Percentiles rank a stretch among this genome's conserved stretches.
These are phyloP conservation scores for Sambucus nigra DNA, from an alignment of 129 eudicot genomes.

Conservation along the genomic window DNA sequence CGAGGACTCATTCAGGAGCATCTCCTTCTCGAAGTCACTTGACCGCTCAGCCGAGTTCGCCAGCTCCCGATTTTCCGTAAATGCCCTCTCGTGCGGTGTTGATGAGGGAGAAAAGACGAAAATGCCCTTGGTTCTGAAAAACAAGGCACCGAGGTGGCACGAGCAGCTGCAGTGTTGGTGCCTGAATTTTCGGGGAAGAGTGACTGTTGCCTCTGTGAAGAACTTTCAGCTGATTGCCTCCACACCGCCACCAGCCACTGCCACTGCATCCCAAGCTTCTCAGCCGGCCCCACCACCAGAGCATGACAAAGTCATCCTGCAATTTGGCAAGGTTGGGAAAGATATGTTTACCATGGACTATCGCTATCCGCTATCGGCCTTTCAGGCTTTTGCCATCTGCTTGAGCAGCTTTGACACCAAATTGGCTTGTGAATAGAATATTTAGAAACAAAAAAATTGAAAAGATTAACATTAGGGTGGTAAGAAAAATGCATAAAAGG, in stretches of 20 bases:
- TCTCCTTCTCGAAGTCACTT: conserved; percentile 65
- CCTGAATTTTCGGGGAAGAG: conserved; percentile 72
- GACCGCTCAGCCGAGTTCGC: conserved; percentile 71
- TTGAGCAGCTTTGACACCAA: conserved; percentile 93
- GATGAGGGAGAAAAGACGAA: conserved; percentile 43
- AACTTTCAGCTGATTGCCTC: conserved; percentile 72
- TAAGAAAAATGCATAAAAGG: conserved; percentile 8
- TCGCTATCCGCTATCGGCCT: conserved; percentile 82
- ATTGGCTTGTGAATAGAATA: conserved; percentile 83
- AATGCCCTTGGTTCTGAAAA: conserved; percentile 56
- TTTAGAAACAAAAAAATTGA: background rate
- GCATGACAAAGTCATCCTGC: conserved; percentile 66
- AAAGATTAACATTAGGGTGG: conserved; percentile 6
- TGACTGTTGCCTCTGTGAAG: conserved; percentile 81
- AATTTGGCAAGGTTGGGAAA: conserved; percentile 79
- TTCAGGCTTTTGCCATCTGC: conserved; percentile 89
- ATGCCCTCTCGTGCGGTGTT: conserved; percentile 24
- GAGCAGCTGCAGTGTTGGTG: conserved; percentile 92
- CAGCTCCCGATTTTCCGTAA: conserved; percentile 57
- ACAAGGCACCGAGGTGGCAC: conserved; percentile 87
- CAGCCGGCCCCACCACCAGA: conserved; percentile 47
- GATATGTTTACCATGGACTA: conserved; percentile 91
- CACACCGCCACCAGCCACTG: conserved; percentile 26
- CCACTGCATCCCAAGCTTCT: conserved; percentile 20
- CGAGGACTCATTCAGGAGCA: conserved; percentile 74